phyloP scores from a whole-genome alignment of 2,329 filamentous ascomycete genomes.

The Neonectria punicea region DNA sequence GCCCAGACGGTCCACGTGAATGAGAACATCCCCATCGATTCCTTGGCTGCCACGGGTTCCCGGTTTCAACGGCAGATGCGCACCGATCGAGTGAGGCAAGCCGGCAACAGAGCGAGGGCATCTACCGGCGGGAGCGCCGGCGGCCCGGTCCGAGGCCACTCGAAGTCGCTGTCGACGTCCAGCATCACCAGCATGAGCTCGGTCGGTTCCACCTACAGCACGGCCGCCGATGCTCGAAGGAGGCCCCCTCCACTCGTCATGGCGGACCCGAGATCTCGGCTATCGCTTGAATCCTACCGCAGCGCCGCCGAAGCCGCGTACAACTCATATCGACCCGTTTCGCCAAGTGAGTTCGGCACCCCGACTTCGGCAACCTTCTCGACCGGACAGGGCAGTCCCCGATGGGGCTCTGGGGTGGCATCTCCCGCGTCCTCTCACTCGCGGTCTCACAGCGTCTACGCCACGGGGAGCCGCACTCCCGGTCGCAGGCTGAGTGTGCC shows the following conservation, averaged over 20 bases:
- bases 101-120: slow-evolving; percentile 77
- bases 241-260: slow-evolving; percentile 86
- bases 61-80: slow-evolving; percentile 92
- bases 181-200: slow-evolving; percentile 83
- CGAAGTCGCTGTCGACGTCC: slow-evolving; percentile 85
- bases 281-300: slow-evolving; percentile 76
- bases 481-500: slow-evolving; percentile 85
- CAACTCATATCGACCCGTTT: slow-evolving; percentile 67
- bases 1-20: slow-evolving; percentile 98
- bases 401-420: slow-evolving; percentile 73
- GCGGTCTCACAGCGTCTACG: slow-evolving; percentile 78
- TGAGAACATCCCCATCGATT: slow-evolving; percentile 94
- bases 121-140: slow-evolving; percentile 80
- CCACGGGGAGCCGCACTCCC: slow-evolving; percentile 70
- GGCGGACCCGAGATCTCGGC: slow-evolving; percentile 75
- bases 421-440: slow-evolving; percentile 79
- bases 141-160: slow-evolving; percentile 80
- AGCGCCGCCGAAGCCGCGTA: slow-evolving; percentile 73
- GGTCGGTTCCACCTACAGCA: slow-evolving; percentile 71
- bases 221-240: slow-evolving; percentile 73
- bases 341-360: slow-evolving; percentile 81
- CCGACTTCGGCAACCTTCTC: slow-evolving; percentile 88
- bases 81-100: slow-evolving; percentile 83
- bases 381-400: slow-evolving; percentile 79
- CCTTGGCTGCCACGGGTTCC: slow-evolving; percentile 90